Evolutionary conservation across 1,284 basidiomycete species (phyloP).

Genomic region (Sanghuangporus baumii): DNA sequence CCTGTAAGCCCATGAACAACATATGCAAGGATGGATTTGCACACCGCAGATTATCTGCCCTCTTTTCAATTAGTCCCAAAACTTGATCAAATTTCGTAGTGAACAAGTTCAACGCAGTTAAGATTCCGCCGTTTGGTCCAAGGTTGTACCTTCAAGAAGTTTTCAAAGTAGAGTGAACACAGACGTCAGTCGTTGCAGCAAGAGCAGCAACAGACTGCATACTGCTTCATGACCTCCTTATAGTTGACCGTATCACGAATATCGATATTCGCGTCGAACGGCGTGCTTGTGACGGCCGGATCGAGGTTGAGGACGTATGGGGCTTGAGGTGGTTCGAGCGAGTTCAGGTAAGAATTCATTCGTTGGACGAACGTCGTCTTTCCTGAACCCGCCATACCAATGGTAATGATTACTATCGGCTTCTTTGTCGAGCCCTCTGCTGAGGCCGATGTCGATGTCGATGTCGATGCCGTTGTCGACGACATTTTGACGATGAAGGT

Average conservation of each 20-base stretch:
- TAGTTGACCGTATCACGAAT: constrained; percentile 98
- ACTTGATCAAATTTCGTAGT: constrained; percentile 99
- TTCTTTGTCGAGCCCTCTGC: constrained; percentile 37
- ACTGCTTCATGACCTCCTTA: constrained; percentile 99
- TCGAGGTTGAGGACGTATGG: constrained; percentile 98
- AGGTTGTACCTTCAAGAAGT: constrained; percentile 77
- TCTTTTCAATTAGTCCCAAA: constrained; percentile 85
- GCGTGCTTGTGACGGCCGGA: constrained; percentile 87
- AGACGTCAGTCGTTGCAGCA: constrained; percentile 18
- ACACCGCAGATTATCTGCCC: constrained; percentile 83
- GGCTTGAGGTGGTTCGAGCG: constrained; percentile 51
- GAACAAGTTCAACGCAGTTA: constrained; percentile 96
- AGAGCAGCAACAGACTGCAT: constrained; percentile 36
- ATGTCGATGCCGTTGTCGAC: not conserved
- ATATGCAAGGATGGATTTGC: constrained; percentile 27
- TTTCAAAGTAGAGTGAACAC: constrained; percentile 7
- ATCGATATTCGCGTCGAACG: constrained; percentile 96
- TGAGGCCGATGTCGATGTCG: constrained; percentile 8
- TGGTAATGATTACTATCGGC: constrained; percentile 80
- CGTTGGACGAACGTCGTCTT: constrained; percentile 97
- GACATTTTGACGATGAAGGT: constrained; percentile 3
- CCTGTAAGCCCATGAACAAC: not conserved
- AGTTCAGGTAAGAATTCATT: constrained; percentile 84
- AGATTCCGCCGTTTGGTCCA: constrained; percentile 96
- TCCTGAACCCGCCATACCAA: constrained; percentile 93